Percentiles rank a stretch among this genome's conserved stretches.
Evolutionary conservation across 176 grass and related monocot species (phyloP).

Genomic region (Triticum dicoccoides): DNA sequence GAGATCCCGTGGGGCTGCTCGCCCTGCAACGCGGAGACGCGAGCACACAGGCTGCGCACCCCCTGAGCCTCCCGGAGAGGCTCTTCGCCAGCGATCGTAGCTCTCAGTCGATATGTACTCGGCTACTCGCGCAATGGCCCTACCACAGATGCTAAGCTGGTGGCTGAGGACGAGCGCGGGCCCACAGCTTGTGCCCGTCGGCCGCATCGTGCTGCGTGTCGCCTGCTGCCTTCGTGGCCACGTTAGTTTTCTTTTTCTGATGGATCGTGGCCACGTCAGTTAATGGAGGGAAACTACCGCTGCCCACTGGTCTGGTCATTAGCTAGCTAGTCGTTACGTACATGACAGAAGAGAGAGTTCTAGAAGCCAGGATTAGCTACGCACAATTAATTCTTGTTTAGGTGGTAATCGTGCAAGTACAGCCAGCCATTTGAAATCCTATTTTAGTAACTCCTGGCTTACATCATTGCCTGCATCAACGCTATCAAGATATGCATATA

Average conservation of each 20-base stretch:
- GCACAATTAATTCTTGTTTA: not conserved
- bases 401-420: not conserved
- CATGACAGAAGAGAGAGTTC: not conserved
- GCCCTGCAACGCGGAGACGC: constrained; percentile 23
- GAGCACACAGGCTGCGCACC: constrained; percentile 7
- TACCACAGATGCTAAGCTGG: not conserved
- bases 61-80: constrained; percentile 16
- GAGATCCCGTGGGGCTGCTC: constrained; percentile 20
- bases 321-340: not conserved
- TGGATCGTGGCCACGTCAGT: not conserved
- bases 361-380: constrained; percentile 14
- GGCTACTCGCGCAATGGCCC: not conserved
- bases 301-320: not conserved
- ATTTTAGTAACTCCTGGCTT: not conserved
- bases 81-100: not conserved
- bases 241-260: not conserved
- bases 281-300: not conserved
- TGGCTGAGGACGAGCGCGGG: not conserved
- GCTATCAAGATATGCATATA: not conserved
- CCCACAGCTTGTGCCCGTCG: not conserved
- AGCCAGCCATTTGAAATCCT: not conserved
- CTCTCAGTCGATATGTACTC: not conserved
- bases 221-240: not conserved
- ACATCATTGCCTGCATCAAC: not conserved
- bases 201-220: not conserved